Base-by-base conservation (phyloP, 1,284 basidiomycete species). In the Apiotrichum gracile region DNA sequence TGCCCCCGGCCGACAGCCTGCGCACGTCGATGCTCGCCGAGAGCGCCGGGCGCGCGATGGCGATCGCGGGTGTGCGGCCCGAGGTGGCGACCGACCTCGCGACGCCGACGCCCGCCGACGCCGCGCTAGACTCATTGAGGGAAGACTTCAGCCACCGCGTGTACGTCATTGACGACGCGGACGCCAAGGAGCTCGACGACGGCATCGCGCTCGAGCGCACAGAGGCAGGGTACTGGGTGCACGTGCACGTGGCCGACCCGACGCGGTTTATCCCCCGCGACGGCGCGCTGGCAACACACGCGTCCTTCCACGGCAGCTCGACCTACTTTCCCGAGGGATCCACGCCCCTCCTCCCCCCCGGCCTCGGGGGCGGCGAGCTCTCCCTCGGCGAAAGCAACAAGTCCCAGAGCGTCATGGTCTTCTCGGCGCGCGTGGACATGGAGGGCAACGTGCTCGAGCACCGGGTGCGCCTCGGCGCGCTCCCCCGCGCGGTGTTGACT, bases 201-300 rank as follows among this genome's bases (percentile, higher is more conserved):
- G 96, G 91, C 1, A 68, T 99, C 33, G 94, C 92, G 0, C 69
- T 97, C 44, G 88, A 93, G 60, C 62, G 74, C 2, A 78, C 84
- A 21, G 76, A 75, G 2, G 82, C 83, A 3, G 81, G 78, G 53
- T 65, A 77, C 48, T 98, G 96, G 96, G 67, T 96, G 16, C 94
- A 97, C 65, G 79, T 88, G 19, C 94, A 98, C 68, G 81, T 99
- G 51, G 94, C 96, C 9, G 94, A 99, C 70, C 93, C 94, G 0
- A 93, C 91, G 0, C 78, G 86, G 2, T 67, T 85, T 53, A 77
- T 99, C n/a, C 83, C 83, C 17, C 85, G 85, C 0, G 80, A 79
- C 1, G 85, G 91, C 67, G 61, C 76, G 2, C 67, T 89, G 1
- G 78, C 85, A 0, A 72, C 78, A 29, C 66, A 76, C 4, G 90